phyloP scores from a whole-genome alignment of 1,139 yeast genomes.

The Candida albicans region DNA sequence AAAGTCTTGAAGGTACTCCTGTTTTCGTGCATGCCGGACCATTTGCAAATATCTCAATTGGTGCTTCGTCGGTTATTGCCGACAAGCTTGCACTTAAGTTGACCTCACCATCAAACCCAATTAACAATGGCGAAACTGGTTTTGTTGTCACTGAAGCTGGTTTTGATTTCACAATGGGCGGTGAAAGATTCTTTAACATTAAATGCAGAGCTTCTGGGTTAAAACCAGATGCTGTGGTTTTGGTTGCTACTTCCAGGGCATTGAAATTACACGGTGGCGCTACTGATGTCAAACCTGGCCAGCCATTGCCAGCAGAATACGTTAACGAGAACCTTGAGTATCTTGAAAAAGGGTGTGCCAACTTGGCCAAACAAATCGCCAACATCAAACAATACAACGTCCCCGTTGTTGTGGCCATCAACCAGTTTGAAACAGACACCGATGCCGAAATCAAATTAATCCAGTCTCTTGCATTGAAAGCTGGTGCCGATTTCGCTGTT shows the following conservation, averaged over 20 bases:
- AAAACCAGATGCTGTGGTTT: slow-evolving; percentile 69
- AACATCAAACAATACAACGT: slow-evolving; percentile 71
- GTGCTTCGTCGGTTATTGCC: slow-evolving; percentile 80
- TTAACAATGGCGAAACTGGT: slow-evolving; percentile 49
- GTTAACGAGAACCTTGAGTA: slow-evolving; percentile 64
- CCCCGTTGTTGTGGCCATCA: slow-evolving; percentile 79
- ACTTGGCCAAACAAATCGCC: slow-evolving; percentile 71
- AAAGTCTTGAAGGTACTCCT: slow-evolving; percentile 82
- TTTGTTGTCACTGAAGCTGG: slow-evolving; percentile 85
- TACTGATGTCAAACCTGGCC: slow-evolving; percentile 81
- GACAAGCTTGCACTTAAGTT: slow-evolving; percentile 72
- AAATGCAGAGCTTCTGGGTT: slow-evolving; percentile 77
- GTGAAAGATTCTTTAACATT: slow-evolving; percentile 79
- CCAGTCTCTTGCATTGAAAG: slow-evolving; percentile 60
- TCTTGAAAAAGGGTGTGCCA: slow-evolving; percentile 66
- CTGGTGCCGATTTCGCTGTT: slow-evolving; percentile 77
- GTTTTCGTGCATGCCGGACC: slow-evolving; percentile 87
- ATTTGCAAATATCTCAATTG: slow-evolving; percentile 81
- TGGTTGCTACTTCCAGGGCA: slow-evolving; percentile 80
- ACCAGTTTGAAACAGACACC: slow-evolving; percentile 71
- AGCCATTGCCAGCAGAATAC: slow-evolving; percentile 67
- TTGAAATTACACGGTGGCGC: slow-evolving; percentile 84
- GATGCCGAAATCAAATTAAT: slow-evolving; percentile 66
- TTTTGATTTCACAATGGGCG: slow-evolving; percentile 87
- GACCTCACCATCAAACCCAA: slow-evolving; percentile 49